These are phyloP conservation scores for Tagetes erecta DNA, from an alignment of 129 eudicot species.

Conservation along the genomic window DNA sequence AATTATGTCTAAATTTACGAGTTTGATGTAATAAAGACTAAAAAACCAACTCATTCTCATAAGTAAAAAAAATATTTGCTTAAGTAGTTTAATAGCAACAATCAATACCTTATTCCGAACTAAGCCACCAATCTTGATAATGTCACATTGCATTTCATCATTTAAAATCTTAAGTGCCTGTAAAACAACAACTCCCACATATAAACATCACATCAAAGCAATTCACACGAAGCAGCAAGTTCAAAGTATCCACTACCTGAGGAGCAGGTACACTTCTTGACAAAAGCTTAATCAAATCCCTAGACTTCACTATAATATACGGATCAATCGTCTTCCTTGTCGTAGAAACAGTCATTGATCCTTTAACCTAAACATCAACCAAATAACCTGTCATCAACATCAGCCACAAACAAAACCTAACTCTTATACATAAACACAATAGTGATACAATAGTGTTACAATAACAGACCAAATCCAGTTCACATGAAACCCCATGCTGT, in stretches of 20 bases:
- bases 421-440: background rate
- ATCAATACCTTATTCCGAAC: slow-evolving; percentile 27
- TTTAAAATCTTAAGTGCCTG: slow-evolving; percentile 86
- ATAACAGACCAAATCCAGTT: slow-evolving; percentile 80
- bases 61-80: too few species aligned
- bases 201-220: slow-evolving; percentile 23
- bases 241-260: slow-evolving; percentile 50
- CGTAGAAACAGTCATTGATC: slow-evolving; percentile 87
- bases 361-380: slow-evolving; percentile 57
- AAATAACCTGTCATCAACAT: slow-evolving; percentile 9
- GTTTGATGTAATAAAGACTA: too few species aligned
- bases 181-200: slow-evolving; percentile 18
- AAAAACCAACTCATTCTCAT: too few species aligned
- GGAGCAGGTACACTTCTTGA: slow-evolving; percentile 97
- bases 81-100: background rate
- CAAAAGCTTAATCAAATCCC: slow-evolving; percentile 87
- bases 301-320: slow-evolving; percentile 78
- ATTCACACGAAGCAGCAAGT: background rate
- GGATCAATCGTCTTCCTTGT: slow-evolving; percentile 90
- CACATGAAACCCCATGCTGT: slow-evolving; percentile 65
- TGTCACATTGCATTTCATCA: slow-evolving; percentile 99
- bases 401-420: slow-evolving; percentile 18
- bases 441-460: background rate
- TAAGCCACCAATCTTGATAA: slow-evolving; percentile 67
- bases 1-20: too few species aligned